These are phyloP conservation scores for Verticillium alfalfae DNA, from an alignment of 2,329 filamentous ascomycete species.

Conservation along the genomic window DNA sequence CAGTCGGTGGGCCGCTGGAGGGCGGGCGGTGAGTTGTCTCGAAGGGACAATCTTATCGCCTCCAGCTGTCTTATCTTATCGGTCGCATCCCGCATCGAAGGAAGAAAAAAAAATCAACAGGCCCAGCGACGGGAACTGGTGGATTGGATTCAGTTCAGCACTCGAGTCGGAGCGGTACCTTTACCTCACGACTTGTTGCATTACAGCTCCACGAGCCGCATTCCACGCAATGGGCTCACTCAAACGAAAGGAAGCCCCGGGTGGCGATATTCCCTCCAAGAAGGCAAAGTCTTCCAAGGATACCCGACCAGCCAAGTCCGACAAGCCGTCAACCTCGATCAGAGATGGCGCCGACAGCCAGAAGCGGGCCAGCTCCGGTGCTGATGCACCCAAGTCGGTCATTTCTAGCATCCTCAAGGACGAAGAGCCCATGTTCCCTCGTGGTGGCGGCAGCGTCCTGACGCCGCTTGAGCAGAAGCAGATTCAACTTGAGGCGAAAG, in stretches of 20 bases:
- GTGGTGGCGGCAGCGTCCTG: constrained; percentile 84
- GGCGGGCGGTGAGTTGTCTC: background rate
- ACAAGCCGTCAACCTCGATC: constrained; percentile 25
- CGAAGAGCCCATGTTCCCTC: constrained; percentile 85
- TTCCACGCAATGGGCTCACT: constrained; percentile 45
- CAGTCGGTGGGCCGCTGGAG: too few relatives aligned
- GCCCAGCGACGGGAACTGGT: background rate
- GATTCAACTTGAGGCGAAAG: constrained; percentile 87
- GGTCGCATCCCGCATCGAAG: background rate
- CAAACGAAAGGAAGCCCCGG: constrained; percentile 54
- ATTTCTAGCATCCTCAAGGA: constrained; percentile 51
- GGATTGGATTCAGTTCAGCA: background rate
- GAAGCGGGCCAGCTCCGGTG: constrained; percentile 20
- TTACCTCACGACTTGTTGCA: background rate
- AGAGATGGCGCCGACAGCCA: constrained; percentile 25
- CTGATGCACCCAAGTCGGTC: constrained; percentile 25
- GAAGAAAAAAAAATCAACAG: background rate
- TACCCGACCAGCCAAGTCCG: constrained; percentile 42
- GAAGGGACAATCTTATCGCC: background rate
- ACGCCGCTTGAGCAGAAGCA: constrained; percentile 95
- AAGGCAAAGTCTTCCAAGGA: constrained; percentile 39
- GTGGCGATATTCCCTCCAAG: constrained; percentile 42
- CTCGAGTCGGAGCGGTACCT: background rate
- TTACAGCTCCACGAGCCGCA: background rate
- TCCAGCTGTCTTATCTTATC: background rate